Base-by-base conservation (phyloP, 2,329 filamentous ascomycete genomes). In the Cladophialophora psammophila region DNA sequence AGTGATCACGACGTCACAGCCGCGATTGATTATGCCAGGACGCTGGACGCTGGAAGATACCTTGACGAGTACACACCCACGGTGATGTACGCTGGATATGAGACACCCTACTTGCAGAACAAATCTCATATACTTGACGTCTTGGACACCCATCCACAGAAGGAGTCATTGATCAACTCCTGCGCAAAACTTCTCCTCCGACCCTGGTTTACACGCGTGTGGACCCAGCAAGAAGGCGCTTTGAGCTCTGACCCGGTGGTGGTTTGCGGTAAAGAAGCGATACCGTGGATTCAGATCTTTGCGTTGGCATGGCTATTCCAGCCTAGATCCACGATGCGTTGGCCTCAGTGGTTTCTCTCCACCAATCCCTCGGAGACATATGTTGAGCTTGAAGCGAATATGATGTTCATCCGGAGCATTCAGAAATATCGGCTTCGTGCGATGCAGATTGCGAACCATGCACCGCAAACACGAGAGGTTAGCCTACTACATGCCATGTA, bases 51-150 rank as follows among this genome's bases (percentile, higher is more conserved):
- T 3, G 26, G 42, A 15, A 36, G 8, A 34, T 60, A 56, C 35
- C 53, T 62, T 10, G 31, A 58, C 13, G 66, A 68, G 40, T 63
- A 52, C 57, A 45, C n/a, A 35, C 55, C 66, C 3, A 20, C 42
- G 9, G 35, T 53, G 15, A 55, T 50, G 45, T 64, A 57, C 34
- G 52, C 18, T 12, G 64, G 48, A 15, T n/a, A 32, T 18, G 26
- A 35, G 56, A 55, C 50, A 34, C 48, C 53, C 18, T 56, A 61
- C 32, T 42, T 52, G 34, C 48, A 53, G 35, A 59, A 38, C 54
- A 67, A 68, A 48, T 65, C 57, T 36, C 58, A 61, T 42, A 65
- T 68, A 31, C 63, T 68, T n/a, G 66, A 68, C 20, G 54, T 60
- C 9, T 54, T 68, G 48, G 53, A 36, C 15, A 34, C 9, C 15